A percentile compares a stretch with the other conserved stretches of the same genome.
These are phyloP conservation scores for Cyberlindnera veronae DNA, from an alignment of 805 yeast species.

Conservation along the genomic window DNA sequence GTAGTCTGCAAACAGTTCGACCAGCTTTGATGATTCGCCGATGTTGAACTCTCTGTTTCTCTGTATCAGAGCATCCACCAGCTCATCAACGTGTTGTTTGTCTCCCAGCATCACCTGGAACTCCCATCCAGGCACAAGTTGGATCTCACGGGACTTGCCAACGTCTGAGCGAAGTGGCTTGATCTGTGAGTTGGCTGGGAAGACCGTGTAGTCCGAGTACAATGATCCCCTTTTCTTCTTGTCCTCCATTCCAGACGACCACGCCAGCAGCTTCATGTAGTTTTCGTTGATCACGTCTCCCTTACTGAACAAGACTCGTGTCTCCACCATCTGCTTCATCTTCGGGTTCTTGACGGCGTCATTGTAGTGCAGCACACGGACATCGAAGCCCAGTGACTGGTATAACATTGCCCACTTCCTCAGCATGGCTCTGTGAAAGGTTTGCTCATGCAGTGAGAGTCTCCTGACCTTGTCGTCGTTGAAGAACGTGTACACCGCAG, in stretches of 20 bases:
- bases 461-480: constrained; percentile 19
- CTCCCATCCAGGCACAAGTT: constrained; percentile 11
- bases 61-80: constrained; percentile 11
- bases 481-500: constrained; percentile 20
- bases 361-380: constrained; percentile 17
- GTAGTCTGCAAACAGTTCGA: constrained; percentile 19
- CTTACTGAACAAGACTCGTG: constrained; percentile 9
- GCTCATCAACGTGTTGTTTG: constrained; percentile 2
- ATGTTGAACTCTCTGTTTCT: constrained; percentile 14
- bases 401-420: constrained; percentile 17
- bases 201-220: constrained; percentile 17
- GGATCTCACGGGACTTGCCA: constrained; percentile 3
- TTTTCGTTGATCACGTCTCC: constrained; percentile 18
- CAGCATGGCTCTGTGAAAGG: constrained; percentile 15
- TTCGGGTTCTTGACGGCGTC: constrained; percentile 18
- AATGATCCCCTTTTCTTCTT: constrained; percentile 6
- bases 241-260: constrained; percentile 10
- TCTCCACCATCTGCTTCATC: constrained; percentile 6
- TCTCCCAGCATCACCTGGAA: constrained; percentile 16
- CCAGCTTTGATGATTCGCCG: constrained; percentile 6
- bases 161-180: background rate
- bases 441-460: constrained; percentile 18
- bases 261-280: constrained; percentile 20
- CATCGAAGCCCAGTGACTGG: constrained; percentile 19
- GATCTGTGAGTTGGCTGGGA: constrained; percentile 8